Evolutionary conservation across 176 grass and related monocot species (phyloP), one percentile per base, ranked within the genome.

Genomic region (Phoenix dactylifera): DNA sequence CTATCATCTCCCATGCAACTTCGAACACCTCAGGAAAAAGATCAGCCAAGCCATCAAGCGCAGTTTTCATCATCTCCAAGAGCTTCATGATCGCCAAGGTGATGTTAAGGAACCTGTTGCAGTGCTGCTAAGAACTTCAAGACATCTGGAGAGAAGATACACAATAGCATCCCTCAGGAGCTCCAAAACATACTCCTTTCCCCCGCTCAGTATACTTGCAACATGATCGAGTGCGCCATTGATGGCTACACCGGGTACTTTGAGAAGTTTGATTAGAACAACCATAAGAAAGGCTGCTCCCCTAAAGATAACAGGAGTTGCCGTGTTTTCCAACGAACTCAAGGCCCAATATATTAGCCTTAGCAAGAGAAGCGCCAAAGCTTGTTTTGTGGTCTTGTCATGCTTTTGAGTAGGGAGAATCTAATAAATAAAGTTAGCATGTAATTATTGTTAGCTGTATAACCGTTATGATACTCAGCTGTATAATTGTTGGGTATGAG

Each of bases 1-100:
- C 32, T 12, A 39, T 2, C 32, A 39, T 39, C 7, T 39, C 32
- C 32, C 7, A 39, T 7, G 32, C 32, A 12, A 7, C 6, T 7
- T 39, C 32, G 32, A 39, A 10, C 32, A 39, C 9, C 32, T 39
- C 32, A 0, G 32, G 32, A 1, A 39, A 39, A 39, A 39, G 2
- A 7, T 39, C 32, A 12, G 32, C 32, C 32, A 39, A 39, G 1
- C 10, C 32, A 39, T 19, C 66, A 0, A 68, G 14, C 53, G 9
- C 28, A 7, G 17, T 18, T 53, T 20, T 68, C 52, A 28, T 22
- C 52, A 23, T 57, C 66, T 68, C 66, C 53, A 39, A 4, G 26
- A 68, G 12, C 26, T 29, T 52, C 17, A n/a, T 26, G 5, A 26
- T 26, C 4, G 22, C 65, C 18, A 52, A 57, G 52, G 52, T 17